phyloP scores from a whole-genome alignment of 73 alveolate species.

The Loxodes magnus region DNA sequence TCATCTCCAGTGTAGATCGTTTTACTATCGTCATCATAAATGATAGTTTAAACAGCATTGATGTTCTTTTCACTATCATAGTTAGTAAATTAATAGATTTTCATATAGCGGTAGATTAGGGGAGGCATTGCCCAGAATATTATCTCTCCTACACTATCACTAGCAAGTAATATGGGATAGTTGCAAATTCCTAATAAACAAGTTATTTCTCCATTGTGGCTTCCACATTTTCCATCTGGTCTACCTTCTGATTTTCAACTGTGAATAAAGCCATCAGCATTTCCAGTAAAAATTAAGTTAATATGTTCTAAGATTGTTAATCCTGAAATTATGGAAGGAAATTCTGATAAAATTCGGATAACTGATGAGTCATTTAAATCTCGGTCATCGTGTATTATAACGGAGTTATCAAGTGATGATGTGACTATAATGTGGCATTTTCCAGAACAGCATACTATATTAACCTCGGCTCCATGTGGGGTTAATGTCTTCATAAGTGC shows the following conservation, averaged over 20 bases:
- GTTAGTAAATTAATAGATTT: not conserved
- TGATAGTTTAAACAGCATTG: not conserved
- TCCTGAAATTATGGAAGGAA: not conserved
- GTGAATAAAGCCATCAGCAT: not conserved
- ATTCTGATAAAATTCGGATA: not conserved
- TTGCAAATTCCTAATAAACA: not conserved
- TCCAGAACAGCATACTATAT: not conserved
- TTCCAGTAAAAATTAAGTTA: not conserved
- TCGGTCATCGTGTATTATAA: not conserved
- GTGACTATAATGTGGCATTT: not conserved
- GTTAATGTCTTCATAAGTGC: slow-evolving; percentile 37
- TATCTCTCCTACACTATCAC: not conserved
- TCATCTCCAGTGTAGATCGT: not conserved
- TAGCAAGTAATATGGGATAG: not conserved
- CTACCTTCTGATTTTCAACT: not conserved
- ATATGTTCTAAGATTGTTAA: not conserved
- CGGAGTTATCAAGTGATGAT: not conserved
- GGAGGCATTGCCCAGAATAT: not conserved
- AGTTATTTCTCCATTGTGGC: not conserved
- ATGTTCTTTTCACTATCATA: not conserved
- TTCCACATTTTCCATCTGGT: not conserved
- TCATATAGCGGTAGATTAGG: not conserved
- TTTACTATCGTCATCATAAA: not conserved
- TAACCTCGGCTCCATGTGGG: not conserved
- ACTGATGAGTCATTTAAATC: not conserved